These are phyloP conservation scores for Fraxinus sp. DNA, from an alignment of 305 asterid genomes.

Conservation along the genomic window DNA sequence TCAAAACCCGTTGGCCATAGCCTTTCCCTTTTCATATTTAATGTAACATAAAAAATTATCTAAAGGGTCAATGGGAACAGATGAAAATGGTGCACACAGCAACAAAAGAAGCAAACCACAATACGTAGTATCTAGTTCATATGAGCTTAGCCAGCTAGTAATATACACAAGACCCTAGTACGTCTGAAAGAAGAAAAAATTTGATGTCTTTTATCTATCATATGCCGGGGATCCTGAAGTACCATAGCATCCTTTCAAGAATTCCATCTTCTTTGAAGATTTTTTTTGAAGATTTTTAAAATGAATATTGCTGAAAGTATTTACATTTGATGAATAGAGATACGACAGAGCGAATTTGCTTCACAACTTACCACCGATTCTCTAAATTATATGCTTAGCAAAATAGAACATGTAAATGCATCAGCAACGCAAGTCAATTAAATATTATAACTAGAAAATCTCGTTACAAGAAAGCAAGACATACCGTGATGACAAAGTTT, in stretches of 20 bases:
- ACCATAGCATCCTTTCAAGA: too few species aligned
- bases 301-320: too few species aligned
- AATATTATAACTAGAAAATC: not conserved
- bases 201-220: too few species aligned
- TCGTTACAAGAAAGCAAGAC: conserved; percentile 19
- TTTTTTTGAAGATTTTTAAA: too few species aligned
- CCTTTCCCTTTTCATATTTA: too few species aligned
- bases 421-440: not conserved
- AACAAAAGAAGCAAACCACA: not conserved
- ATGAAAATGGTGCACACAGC: not conserved
- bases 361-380: not conserved
- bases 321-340: not conserved
- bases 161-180: not conserved
- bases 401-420: too few species aligned
- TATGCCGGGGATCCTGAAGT: too few species aligned
- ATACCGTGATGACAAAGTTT: conserved; percentile 73
- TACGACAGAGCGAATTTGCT: not conserved
- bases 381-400: not conserved
- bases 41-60: too few species aligned
- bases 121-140: not conserved
- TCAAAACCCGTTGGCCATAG: too few species aligned
- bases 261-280: too few species aligned
- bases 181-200: too few species aligned
- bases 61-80: too few species aligned
- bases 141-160: not conserved